These are phyloP conservation scores for Paecilomyces niveus DNA, from an alignment of 2,329 filamentous ascomycete species.

Conservation along the genomic window DNA sequence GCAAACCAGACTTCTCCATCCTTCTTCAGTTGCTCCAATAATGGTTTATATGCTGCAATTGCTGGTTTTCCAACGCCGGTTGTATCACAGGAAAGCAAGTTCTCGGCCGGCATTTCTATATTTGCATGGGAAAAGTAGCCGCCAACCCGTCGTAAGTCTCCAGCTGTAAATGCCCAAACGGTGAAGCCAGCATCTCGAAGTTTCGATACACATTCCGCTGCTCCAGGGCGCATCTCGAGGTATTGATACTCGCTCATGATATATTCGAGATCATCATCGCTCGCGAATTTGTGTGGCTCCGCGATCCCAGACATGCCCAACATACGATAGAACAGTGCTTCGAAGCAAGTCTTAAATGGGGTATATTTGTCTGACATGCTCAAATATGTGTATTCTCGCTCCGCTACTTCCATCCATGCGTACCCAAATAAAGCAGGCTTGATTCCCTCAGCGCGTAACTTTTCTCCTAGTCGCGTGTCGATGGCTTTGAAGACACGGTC, in stretches of 20 bases:
- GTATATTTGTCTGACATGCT: slow-evolving; percentile 35
- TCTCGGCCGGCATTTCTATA: slow-evolving; percentile 44
- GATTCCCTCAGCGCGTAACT: slow-evolving; percentile 26
- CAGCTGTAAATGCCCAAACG: slow-evolving; percentile 49
- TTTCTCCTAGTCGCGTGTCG: slow-evolving; percentile 28
- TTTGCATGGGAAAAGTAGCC: slow-evolving; percentile 47
- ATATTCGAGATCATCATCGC: slow-evolving; percentile 31
- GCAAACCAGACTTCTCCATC: slow-evolving; percentile 47
- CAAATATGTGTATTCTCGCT: slow-evolving; percentile 41
- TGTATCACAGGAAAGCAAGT: slow-evolving; percentile 47
- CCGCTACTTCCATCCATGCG: slow-evolving; percentile 38
- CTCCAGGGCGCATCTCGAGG: slow-evolving; percentile 26
- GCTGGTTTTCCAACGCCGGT: slow-evolving; percentile 46
- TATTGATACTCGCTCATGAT: slow-evolving; percentile 30
- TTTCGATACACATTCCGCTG: slow-evolving; percentile 30
- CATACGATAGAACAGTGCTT: slow-evolving; percentile 38
- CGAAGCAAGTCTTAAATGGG: slow-evolving; percentile 34
- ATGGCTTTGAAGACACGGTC: slow-evolving; percentile 35
- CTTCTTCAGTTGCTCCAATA: slow-evolving; percentile 36
- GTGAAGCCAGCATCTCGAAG: slow-evolving; percentile 43
- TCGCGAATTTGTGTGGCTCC: slow-evolving; percentile 31
- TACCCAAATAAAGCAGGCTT: slow-evolving; percentile 34
- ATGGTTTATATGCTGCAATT: slow-evolving; percentile 38
- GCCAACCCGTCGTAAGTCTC: slow-evolving; percentile 42
- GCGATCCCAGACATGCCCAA: slow-evolving; percentile 34